These are phyloP conservation scores for Prosopis cineraria DNA, from an alignment of 306 rosid species.

Conservation along the genomic window DNA sequence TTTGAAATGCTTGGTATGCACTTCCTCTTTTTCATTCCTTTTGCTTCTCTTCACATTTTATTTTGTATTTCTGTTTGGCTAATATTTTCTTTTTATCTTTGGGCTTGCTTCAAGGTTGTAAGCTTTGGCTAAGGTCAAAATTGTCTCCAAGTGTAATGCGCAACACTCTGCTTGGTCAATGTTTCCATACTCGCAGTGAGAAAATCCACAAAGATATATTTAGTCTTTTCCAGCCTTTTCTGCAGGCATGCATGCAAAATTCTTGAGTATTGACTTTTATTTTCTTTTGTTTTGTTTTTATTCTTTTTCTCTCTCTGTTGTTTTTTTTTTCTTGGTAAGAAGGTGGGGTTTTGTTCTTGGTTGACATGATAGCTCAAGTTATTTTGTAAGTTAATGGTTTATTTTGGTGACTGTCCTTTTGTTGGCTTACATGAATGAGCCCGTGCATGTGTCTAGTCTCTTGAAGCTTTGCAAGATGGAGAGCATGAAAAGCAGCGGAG, in stretches of 20 bases:
- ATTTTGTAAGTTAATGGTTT: not conserved
- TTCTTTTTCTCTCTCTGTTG: not conserved
- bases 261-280: conserved; percentile 28
- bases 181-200: conserved; percentile 91
- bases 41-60: conserved; percentile 5
- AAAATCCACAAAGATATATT: conserved; percentile 95
- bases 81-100: conserved; percentile 33
- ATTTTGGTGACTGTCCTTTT: not conserved
- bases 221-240: conserved; percentile 90
- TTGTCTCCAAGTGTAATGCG: conserved; percentile 91
- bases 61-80: conserved; percentile 28
- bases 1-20: conserved; percentile 88
- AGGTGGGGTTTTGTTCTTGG: conserved; percentile 24
- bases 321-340: not conserved
- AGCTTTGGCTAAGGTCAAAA: conserved; percentile 97
- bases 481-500: conserved; percentile 96
- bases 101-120: conserved; percentile 70
- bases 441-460: conserved; percentile 69
- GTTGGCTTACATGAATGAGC: conserved; percentile 33
- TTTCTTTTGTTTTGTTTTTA: too few species aligned
- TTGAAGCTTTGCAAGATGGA: conserved; percentile 97
- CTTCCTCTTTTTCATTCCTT: conserved; percentile 26
- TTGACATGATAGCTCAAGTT: conserved; percentile 22
- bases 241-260: conserved; percentile 71
- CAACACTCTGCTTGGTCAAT: conserved; percentile 94